Evolutionary conservation across 1,284 basidiomycete genomes (phyloP), one percentile per base, ranked within the genome.

Genomic region (Butyriboletus regius): DNA sequence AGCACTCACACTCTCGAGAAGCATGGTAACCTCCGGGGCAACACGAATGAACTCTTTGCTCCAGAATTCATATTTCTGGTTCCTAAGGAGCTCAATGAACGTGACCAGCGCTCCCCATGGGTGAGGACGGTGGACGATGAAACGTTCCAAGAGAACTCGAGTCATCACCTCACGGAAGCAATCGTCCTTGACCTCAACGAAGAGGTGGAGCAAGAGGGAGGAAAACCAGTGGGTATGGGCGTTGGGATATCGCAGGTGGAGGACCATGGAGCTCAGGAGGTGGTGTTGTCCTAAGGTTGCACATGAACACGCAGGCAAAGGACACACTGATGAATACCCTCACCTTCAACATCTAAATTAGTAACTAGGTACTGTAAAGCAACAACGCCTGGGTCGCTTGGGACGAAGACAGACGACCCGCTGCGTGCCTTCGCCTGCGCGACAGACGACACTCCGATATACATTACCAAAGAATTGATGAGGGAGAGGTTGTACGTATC

Each of bases 191-290:
- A 85, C 76, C 60, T 90, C 83, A 39, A 75, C 64, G 72, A 98
- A 98, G 38, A 96, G 80, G 68, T 92, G 79, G 42, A 98, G 78
- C 51, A 98, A 72, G 55, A 97, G 77, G 40, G 82, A 85, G 67
- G 87, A 88, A 76, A 94, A 97, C 91, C 92, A 97, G 67, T 90
- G 85, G 46, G 92, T 98, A 72, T 95, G 92, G n/a, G 91, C 90
- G 61, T 92, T 93, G 31, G 92, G 91, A 76, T 91, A 94, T 61
- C 96, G 90, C 54, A 98, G 76, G 69, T 98, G 95, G 62, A 96
- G 82, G 33, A 92, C 86, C 63, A 93, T 86, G 17, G 92, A 85
- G 57, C 85, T 91, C 57, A 97, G 74, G 57, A 98, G 75, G 67
- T 97, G 85, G 72, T 96, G 91, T 79, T 96, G 90, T 58, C 90